Evolutionary conservation across 1,284 basidiomycete genomes (phyloP).

Genomic region (Boletus sp.): DNA sequence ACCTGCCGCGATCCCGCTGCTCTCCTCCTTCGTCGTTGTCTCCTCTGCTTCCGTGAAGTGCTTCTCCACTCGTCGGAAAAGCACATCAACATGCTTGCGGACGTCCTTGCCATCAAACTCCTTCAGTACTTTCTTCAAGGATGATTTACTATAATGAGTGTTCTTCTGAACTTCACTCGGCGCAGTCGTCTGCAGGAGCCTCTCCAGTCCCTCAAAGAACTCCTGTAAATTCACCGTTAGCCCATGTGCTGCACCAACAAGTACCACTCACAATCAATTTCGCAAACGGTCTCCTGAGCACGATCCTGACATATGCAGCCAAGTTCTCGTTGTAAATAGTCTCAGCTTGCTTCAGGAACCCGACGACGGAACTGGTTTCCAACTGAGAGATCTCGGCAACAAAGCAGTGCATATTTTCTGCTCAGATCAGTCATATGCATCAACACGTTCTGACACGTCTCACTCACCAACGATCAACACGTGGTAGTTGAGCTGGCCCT

Average conservation of each 20-base stretch:
- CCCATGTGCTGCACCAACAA: not conserved
- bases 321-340: constrained; percentile 87
- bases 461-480: constrained; percentile 88
- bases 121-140: constrained; percentile 82
- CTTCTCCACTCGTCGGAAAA: constrained; percentile 92
- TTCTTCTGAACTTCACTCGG: constrained; percentile 79
- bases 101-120: constrained; percentile 88
- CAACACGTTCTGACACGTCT: not conserved
- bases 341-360: constrained; percentile 74
- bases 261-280: constrained; percentile 74
- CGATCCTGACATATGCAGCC: constrained; percentile 79
- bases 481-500: constrained; percentile 94
- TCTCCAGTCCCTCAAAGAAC: constrained; percentile 90
- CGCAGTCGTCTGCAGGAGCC: constrained; percentile 76
- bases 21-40: constrained; percentile 57
- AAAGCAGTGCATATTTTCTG: constrained; percentile 97
- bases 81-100: constrained; percentile 78
- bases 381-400: constrained; percentile 74
- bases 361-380: constrained; percentile 63
- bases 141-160: constrained; percentile 70
- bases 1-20: constrained; percentile 54
- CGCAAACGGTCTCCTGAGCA: constrained; percentile 82
- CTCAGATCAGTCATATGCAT: constrained; percentile 2
- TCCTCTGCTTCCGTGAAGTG: constrained; percentile 84
- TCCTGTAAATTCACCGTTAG: constrained; percentile 53